phyloP scores from a whole-genome alignment of 1,284 basidiomycete genomes.

The Austropuccinia psidii region DNA sequence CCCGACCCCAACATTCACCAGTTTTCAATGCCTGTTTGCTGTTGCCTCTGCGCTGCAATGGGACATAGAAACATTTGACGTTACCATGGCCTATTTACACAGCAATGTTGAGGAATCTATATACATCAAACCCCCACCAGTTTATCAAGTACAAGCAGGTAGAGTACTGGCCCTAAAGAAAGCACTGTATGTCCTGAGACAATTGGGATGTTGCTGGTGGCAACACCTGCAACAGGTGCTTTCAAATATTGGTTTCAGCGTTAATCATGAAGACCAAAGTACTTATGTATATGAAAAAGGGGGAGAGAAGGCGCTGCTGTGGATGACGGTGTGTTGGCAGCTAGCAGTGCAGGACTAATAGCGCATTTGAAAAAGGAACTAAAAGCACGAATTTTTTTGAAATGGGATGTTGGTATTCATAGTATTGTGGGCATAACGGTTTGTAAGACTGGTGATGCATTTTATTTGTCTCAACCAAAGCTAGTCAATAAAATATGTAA shows the following conservation, averaged over 20 bases:
- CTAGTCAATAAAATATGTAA: background rate
- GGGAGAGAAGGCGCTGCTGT: background rate
- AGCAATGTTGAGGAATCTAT: background rate
- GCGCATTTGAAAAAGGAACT: background rate
- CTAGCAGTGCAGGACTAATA: background rate
- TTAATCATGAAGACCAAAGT: background rate
- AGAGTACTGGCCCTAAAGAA: background rate
- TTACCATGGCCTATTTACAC: background rate
- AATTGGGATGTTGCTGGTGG: conserved; percentile 9
- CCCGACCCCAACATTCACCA: conserved; percentile 3
- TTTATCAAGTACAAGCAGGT: background rate
- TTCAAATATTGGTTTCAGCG: background rate
- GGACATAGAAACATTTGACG: background rate
- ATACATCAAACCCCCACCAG: background rate
- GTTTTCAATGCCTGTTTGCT: background rate
- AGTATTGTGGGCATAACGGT: background rate
- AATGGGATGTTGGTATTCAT: background rate
- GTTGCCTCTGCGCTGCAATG: background rate
- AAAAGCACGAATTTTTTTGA: background rate
- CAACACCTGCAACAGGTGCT: background rate
- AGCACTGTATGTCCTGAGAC: background rate
- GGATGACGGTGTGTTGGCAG: background rate
- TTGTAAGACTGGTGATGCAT: background rate
- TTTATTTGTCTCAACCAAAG: background rate
- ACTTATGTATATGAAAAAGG: background rate